These are phyloP conservation scores for Chaetomiaceae sp. DNA, from an alignment of 2,329 filamentous ascomycete species.

Conservation along the genomic window DNA sequence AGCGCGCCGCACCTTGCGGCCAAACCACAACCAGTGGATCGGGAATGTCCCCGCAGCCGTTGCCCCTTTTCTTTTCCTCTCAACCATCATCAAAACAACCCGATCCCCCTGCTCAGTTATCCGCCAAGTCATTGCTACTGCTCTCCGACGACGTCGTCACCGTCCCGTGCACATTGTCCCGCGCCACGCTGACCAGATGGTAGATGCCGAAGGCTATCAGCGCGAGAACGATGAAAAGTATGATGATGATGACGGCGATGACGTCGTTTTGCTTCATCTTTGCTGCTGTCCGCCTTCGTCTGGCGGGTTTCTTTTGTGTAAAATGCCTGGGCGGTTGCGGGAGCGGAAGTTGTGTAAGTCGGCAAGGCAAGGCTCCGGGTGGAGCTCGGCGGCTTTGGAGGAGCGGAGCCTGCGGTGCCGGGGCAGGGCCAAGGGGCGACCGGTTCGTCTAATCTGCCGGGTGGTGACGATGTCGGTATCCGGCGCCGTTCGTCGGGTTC, in stretches of 20 bases:
- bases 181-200: slow-evolving; percentile 52
- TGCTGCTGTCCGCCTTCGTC: background rate
- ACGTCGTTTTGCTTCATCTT: slow-evolving; percentile 63
- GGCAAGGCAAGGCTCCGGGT: too few relatives aligned
- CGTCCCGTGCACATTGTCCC: slow-evolving; percentile 37
- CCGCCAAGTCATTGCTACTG: slow-evolving; percentile 21
- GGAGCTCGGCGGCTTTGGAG: too few relatives aligned
- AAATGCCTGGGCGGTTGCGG: too few relatives aligned
- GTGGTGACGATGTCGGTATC: background rate
- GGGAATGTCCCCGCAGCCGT: too few relatives aligned
- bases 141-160: slow-evolving; percentile 31
- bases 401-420: too few relatives aligned
- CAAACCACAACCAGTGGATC: too few relatives aligned
- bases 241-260: slow-evolving; percentile 64
- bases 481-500: background rate
- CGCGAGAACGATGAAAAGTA: slow-evolving; percentile 60
- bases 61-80: background rate
- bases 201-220: slow-evolving; percentile 61
- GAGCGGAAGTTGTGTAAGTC: background rate
- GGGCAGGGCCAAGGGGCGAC: too few relatives aligned
- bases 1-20: too few relatives aligned
- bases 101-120: background rate
- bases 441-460: background rate
- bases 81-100: background rate
- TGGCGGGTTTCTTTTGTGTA: background rate